A percentile compares a stretch with the other conserved stretches of the same genome.
Evolutionary conservation across 257 asterid species (phyloP).

Genomic region (Gentiana dahurica): DNA sequence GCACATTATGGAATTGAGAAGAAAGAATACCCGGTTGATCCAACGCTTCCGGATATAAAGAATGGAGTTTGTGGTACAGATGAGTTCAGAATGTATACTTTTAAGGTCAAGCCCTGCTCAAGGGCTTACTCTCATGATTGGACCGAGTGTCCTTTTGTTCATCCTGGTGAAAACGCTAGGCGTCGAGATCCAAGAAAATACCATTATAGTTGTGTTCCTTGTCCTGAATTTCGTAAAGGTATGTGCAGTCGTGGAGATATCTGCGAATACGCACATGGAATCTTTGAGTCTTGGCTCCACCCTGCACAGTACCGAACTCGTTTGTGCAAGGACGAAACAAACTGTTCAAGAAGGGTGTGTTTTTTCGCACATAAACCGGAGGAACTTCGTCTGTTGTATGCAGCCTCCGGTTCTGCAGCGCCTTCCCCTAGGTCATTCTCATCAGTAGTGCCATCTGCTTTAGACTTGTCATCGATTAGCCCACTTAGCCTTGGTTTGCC

Average conservation of each 20-base stretch:
- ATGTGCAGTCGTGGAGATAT: constrained; percentile 28
- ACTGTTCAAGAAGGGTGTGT: constrained; percentile 20
- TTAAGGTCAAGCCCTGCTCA: constrained; percentile 82
- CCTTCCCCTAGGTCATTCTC: constrained; percentile 35
- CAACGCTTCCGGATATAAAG: constrained; percentile 38
- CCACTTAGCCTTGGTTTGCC: constrained; percentile 21
- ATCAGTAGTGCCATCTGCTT: background rate
- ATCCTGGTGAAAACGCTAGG: constrained; percentile 92
- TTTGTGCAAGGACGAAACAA: constrained; percentile 16
- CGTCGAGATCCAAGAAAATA: constrained; percentile 72
- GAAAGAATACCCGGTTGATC: constrained; percentile 36
- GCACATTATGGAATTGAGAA: constrained; percentile 20
- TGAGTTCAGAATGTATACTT: constrained; percentile 76
- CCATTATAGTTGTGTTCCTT: constrained; percentile 75
- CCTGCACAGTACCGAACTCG: constrained; percentile 41
- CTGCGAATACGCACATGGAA: constrained; percentile 40
- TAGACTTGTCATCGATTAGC: constrained; percentile 17
- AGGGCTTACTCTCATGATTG: constrained; percentile 82
- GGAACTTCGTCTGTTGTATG: constrained; percentile 33
- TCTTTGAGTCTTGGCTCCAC: constrained; percentile 42
- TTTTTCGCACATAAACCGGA: constrained; percentile 32
- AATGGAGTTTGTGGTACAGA: constrained; percentile 28
- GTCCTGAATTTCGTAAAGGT: constrained; percentile 64
- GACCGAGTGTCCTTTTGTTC: constrained; percentile 40
- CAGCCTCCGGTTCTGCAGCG: constrained; percentile 34